These are phyloP conservation scores for Salix dunnii DNA, from an alignment of 345 rosid genomes.

Conservation along the genomic window DNA sequence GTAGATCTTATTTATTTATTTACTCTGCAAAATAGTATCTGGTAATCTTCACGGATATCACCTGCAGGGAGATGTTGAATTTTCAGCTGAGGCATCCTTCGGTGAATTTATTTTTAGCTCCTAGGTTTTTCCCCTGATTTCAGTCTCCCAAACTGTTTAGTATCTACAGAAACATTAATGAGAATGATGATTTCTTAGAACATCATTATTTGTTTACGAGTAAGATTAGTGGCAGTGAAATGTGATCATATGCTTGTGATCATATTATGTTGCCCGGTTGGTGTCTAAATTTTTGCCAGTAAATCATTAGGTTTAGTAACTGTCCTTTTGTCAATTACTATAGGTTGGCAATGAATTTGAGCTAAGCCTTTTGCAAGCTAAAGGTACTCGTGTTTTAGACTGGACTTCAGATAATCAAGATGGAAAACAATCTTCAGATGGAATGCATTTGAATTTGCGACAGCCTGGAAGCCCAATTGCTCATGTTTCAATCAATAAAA, in stretches of 20 bases:
- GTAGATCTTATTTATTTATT: not conserved
- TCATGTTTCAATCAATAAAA: conserved; percentile 25
- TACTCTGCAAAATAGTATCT: not conserved
- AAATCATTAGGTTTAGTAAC: not conserved
- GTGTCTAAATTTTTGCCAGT: not conserved
- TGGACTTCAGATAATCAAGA: conserved; percentile 37
- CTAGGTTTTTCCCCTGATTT: not conserved
- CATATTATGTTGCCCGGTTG: not conserved
- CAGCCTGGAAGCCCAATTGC: conserved; percentile 36
- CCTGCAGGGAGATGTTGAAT: not conserved
- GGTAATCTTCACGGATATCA: not conserved
- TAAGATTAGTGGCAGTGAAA: no score
- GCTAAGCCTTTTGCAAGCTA: conserved; percentile 36
- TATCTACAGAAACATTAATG: no score
- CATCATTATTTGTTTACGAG: no score
- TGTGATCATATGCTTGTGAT: not conserved
- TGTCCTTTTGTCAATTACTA: conserved; percentile 20
- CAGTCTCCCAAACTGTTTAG: not conserved
- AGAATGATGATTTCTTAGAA: no score
- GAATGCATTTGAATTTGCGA: conserved; percentile 33
- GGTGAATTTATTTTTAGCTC: not conserved
- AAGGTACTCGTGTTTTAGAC: conserved; percentile 35
- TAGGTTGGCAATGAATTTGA: conserved; percentile 60
- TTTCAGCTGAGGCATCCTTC: not conserved
- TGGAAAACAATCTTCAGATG: conserved; percentile 34